Evolutionary conservation across 2,329 filamentous ascomycete species (phyloP), one percentile per base, ranked within the genome.

Genomic region (Pseudopyricularia javanii): DNA sequence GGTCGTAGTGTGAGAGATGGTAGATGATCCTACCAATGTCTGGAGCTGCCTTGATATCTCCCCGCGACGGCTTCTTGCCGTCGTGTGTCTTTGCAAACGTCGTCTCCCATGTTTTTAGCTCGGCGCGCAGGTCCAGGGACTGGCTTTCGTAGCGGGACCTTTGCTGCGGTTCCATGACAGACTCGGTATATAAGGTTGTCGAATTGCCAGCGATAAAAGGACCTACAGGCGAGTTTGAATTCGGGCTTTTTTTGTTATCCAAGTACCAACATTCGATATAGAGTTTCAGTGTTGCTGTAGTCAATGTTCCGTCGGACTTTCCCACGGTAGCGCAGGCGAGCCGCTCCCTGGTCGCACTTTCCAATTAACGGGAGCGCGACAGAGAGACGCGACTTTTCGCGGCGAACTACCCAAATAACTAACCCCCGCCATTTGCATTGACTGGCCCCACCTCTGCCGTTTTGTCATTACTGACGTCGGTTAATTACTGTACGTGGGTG

Each of bases 101-200:
- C 57, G 73, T 80, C 64, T 93, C 88, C 82, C 86, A 93, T 58
- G 67, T 66, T 67, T 91, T 91, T 49, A 91, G 70, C 56, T 87
- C 81, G 35, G 72, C 68, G n/a, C 85, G 78, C n/a, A 90, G 70
- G 50, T 73, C 62, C 57, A 74, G 71, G 12, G 74, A 75, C 60
- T 74, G 70, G 9, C 60, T 62, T 61, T 81, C 77, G 54, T 76
- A 78, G 53, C 66, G 61, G 14, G 64, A 61, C 61, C 63, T 73
- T 17, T 69, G 66, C 12, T 59, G 60, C 24, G 72, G 67, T 56
- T 80, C 74, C 76, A 81, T 79, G 8, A 57, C 58, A 12, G 32
- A 33, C n/a, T n/a, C 5, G n/a, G 2, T n/a, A n/a, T n/a, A n/a
- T n/a, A n/a, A n/a, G n/a, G n/a, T n/a, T n/a, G n/a, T n/a, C n/a